These are phyloP conservation scores for Penicillium sp. DNA, from an alignment of 2,329 filamentous ascomycete species.

Conservation along the genomic window DNA sequence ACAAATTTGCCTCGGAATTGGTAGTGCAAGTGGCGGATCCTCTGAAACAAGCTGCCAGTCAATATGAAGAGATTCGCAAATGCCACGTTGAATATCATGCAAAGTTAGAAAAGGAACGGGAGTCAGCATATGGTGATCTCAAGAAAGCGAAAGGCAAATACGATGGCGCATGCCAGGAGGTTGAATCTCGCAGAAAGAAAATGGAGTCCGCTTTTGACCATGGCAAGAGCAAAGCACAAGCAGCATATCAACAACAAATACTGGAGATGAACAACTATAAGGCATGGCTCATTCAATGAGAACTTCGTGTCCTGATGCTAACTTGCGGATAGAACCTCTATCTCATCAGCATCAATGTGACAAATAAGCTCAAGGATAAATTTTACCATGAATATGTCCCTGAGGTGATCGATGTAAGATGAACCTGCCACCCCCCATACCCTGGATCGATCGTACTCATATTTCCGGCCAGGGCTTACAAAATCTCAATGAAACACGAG, in stretches of 20 bases:
- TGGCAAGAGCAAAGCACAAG: constrained; percentile 82
- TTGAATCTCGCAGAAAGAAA: constrained; percentile 93
- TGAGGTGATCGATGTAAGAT: constrained; percentile 77
- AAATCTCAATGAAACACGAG: constrained; percentile 86
- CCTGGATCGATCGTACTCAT: constrained; percentile 1
- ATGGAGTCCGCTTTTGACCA: constrained; percentile 86
- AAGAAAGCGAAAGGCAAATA: constrained; percentile 92
- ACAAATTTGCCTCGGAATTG: constrained; percentile 75
- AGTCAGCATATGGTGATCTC: constrained; percentile 76
- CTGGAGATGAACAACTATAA: constrained; percentile 96
- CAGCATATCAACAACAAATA: constrained; percentile 86
- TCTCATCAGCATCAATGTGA: constrained; percentile 90
- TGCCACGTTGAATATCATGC: constrained; percentile 83
- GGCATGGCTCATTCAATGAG: constrained; percentile 19
- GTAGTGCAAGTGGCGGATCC: constrained; percentile 81
- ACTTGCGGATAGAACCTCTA: constrained; percentile 71
- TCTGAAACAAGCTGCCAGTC: constrained; percentile 67
- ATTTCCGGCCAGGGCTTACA: constrained; percentile 60
- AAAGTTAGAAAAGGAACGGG: constrained; percentile 86
- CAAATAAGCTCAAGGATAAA: constrained; percentile 94
- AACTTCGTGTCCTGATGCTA: constrained; percentile 21
- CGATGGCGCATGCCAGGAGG: constrained; percentile 86
- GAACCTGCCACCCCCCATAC: background rate
- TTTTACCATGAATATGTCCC: constrained; percentile 98
- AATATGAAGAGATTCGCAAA: constrained; percentile 91